Base-by-base conservation (phyloP, 495 filamentous ascomycete genomes). In the Apodospora peruviana region DNA sequence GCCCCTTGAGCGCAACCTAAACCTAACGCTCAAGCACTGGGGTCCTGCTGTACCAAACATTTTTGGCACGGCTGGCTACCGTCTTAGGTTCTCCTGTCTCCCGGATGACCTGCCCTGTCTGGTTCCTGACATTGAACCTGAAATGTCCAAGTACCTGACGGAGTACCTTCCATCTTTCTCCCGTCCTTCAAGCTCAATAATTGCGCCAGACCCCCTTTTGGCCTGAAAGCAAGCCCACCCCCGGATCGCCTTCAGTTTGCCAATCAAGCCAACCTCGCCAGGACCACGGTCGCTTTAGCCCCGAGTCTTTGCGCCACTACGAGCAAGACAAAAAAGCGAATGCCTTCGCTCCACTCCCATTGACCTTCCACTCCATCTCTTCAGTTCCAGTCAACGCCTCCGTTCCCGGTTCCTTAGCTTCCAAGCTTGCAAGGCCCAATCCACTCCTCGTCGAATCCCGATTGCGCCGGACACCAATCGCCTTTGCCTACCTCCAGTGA, bases 291-390 rank as follows among this genome's bases (percentile, higher is more conserved):
- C 25, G 43, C 44, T 57, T 55, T 48, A 49, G 42, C 45, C 52
- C 59, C 56, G 46, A 58, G 52, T 55, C 55, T 49, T 64, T 61
- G 60, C 62, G 60, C 62, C 62, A 64, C 62, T 46, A 21, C 36
- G 29, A 16, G 18, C 50, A 48, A 47, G 48, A 56, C 48, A 58
- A 61, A 56, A 60, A 59, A 45, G 51, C 39, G 53, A 56, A 48
- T 45, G 23, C 51, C 40, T 47, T 27, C 54, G 48, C 48, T 60
- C 54, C 54, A 49, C 50, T 44, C 45, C 35, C 29, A 19, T 14
- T 7, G 14, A 32, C 14, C 27, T 32, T 14, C 24, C 17, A 12
- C 43, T 22, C 19, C 22, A 24, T 22, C 47, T 44, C 42, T 29
- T 24, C 44, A 27, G 21, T 14, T 29, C 11, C 46, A 20, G 14